A percentile compares a stretch with the other conserved stretches of the same genome.
These are phyloP conservation scores for Umbelopsis isabellina DNA, from an alignment of 192 early-diverging fungal species.

Conservation along the genomic window DNA sequence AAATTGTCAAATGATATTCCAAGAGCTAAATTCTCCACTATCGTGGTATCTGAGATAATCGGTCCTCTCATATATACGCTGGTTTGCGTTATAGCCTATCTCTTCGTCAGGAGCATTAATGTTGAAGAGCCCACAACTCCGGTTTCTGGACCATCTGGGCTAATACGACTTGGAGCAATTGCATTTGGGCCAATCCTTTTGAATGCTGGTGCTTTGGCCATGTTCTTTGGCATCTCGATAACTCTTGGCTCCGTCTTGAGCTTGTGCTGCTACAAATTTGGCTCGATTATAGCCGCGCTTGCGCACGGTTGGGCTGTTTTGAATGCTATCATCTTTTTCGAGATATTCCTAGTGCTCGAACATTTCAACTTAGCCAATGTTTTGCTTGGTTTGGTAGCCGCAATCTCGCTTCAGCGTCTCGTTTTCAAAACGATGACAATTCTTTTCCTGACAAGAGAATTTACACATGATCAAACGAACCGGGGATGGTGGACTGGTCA, in stretches of 20 bases:
- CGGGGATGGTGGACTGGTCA: slow-evolving; percentile 88
- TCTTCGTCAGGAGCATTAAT: slow-evolving; percentile 69
- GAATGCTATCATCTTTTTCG: slow-evolving; percentile 62
- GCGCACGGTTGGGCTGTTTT: slow-evolving; percentile 68
- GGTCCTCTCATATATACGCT: slow-evolving; percentile 66
- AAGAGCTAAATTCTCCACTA: slow-evolving; percentile 65
- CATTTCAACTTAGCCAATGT: slow-evolving; percentile 65
- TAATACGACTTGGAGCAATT: slow-evolving; percentile 65
- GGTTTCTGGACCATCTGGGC: slow-evolving; percentile 41
- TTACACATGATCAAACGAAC: slow-evolving; percentile 83
- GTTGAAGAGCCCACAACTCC: slow-evolving; percentile 26
- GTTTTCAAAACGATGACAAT: slow-evolving; percentile 70
- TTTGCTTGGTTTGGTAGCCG: slow-evolving; percentile 67
- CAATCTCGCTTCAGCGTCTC: slow-evolving; percentile 69
- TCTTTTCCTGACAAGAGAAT: slow-evolving; percentile 77
- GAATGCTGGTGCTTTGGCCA: slow-evolving; percentile 66
- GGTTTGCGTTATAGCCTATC: slow-evolving; percentile 64
- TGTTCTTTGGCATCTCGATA: slow-evolving; percentile 68
- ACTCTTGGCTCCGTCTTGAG: slow-evolving; percentile 61
- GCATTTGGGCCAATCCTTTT: slow-evolving; percentile 71
- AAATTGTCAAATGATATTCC: slow-evolving; percentile 60
- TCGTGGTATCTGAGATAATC: slow-evolving; percentile 74
- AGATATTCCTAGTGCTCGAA: slow-evolving; percentile 69
- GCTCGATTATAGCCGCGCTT: slow-evolving; percentile 68
- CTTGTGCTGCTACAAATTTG: slow-evolving; percentile 73